These are phyloP conservation scores for barley (Hordeum vulgare) DNA, from an alignment of 176 grass and related monocot genomes.

Conservation along the genomic window MorexV3_pseudomolecules_assembly NC_058520.1:543442646-543443145, in stretches of 20 bases:
- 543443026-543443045: neutral
- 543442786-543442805: neutral
- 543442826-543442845: neutral
- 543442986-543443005: neutral
- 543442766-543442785: neutral
- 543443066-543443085: neutral
- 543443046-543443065: neutral
- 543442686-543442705: neutral
- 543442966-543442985: neutral
- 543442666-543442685: neutral
- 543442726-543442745: neutral
- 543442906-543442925: neutral
- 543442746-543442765: neutral
- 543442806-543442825: neutral
- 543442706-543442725: neutral
- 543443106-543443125: neutral
- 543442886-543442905: neutral
- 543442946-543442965: neutral
- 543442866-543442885: neutral
- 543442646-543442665: slow-evolving; percentile 1
- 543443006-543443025: neutral
- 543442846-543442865: neutral
- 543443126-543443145: neutral
- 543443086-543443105: neutral
- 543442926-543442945: neutral